Evolutionary conservation across 192 early-diverging fungal genomes (phyloP).

Genomic region (Coemansia sp.): DNA sequence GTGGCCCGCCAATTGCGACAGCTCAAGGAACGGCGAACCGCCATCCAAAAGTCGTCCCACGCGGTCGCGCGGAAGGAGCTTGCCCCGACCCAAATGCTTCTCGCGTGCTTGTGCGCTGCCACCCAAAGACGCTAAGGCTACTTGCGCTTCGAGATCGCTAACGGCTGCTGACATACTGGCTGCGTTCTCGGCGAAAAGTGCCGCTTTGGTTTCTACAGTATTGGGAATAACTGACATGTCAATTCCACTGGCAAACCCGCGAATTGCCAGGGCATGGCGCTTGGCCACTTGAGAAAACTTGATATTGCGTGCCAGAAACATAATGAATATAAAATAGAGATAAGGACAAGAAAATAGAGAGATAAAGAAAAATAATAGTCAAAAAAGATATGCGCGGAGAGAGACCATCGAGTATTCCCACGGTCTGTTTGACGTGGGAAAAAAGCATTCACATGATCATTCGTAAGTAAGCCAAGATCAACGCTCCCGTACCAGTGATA

Average conservation of each 20-base stretch:
- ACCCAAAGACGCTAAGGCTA: conserved; percentile 57
- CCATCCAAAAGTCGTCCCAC: conserved; percentile 38
- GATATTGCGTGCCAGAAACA: conserved; percentile 10
- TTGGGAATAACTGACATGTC: conserved; percentile 46
- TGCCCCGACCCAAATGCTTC: conserved; percentile 82
- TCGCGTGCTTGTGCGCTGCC: conserved; percentile 84
- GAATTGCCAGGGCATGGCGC: not conserved
- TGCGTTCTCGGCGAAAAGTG: conserved; percentile 48
- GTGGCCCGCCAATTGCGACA: conserved; percentile 92
- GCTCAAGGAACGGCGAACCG: conserved; percentile 91
- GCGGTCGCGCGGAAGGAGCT: conserved; percentile 91
- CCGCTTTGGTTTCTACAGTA: conserved; percentile 30
- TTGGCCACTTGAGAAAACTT: not conserved
- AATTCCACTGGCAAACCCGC: not conserved
- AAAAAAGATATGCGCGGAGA: too few species aligned
- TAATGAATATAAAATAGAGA: not conserved
- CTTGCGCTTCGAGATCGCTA: conserved; percentile 33
- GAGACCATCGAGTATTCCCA: not conserved
- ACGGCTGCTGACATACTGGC: conserved; percentile 40
- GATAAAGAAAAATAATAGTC: not conserved
- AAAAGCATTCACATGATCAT: conserved; percentile 50
- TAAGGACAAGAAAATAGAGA: not conserved
- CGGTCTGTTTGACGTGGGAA: not conserved
- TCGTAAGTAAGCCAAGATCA: conserved; percentile 65
- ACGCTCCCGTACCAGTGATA: conserved; percentile 81